Conservation (phyloP, 176 grass and related monocot genomes). For the Triticum turgidum region DNA sequence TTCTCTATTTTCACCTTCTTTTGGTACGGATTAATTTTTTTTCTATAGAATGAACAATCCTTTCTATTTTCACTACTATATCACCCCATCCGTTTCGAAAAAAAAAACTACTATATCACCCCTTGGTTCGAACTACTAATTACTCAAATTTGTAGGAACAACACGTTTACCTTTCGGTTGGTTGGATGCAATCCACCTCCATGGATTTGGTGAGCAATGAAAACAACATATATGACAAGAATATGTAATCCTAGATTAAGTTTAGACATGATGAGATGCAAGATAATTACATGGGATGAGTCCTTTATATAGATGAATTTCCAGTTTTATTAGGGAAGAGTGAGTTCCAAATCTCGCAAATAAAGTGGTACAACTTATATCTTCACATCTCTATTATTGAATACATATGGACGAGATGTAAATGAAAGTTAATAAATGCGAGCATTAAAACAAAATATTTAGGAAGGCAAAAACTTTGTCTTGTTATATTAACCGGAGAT, state of each 20-base stretch:
- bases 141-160: background rate
- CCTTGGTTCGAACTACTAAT: background rate
- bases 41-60: background rate
- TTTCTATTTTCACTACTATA: background rate
- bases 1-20: background rate
- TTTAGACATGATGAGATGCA: slow-evolving; percentile 14
- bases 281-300: background rate
- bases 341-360: background rate
- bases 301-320: background rate
- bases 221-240: background rate
- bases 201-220: background rate
- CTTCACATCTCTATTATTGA: background rate
- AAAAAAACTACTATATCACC: background rate
- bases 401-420: background rate
- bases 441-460: too few relatives aligned
- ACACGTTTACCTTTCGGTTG: background rate
- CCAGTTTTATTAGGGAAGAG: background rate
- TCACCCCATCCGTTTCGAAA: background rate
- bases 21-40: too few relatives aligned
- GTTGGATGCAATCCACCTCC: background rate
- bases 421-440: background rate
- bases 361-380: background rate
- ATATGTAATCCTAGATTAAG: background rate
- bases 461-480: background rate
- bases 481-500: background rate